Percentiles rank a stretch among this genome's conserved stretches.
phyloP scores from a whole-genome alignment of 768 basidiomycete species.

The Panaeolus papilionaceus region DNA sequence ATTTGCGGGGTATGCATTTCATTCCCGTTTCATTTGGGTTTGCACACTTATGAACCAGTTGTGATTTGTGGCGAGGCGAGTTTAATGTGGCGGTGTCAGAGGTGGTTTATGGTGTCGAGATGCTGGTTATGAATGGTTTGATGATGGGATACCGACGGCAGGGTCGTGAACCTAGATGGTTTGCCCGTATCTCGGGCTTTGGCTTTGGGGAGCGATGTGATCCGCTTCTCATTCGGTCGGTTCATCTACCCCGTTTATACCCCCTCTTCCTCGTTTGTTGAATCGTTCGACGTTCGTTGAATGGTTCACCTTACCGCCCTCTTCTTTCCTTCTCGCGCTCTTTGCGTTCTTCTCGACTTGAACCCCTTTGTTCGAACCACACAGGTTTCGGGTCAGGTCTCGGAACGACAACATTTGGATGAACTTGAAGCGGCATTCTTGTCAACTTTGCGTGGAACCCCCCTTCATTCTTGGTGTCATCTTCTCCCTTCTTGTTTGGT shows the following conservation, averaged over 20 bases:
- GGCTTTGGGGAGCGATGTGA: too few relatives aligned
- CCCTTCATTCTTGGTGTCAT: conserved; percentile 1
- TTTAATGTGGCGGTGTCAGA: conserved; percentile 1
- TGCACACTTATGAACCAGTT: not conserved
- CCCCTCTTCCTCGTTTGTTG: too few relatives aligned
- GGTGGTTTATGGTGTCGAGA: not conserved
- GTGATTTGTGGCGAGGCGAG: not conserved
- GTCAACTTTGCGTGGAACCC: not conserved
- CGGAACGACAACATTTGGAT: not conserved
- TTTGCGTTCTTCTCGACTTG: not conserved
- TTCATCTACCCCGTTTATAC: too few relatives aligned
- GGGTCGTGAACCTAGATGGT: not conserved
- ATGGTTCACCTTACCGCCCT: not conserved
- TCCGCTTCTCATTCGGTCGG: too few relatives aligned
- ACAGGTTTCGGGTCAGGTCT: not conserved
- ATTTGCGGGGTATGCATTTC: not conserved
- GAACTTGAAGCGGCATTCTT: not conserved
- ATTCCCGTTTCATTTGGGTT: not conserved
- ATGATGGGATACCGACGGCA: not conserved
- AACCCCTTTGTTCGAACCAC: not conserved
- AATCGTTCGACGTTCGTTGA: not conserved
- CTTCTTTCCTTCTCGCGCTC: not conserved
- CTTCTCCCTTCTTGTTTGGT: too few relatives aligned
- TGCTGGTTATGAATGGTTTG: conserved; percentile 3
- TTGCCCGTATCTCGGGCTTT: too few relatives aligned